Evolutionary conservation across 2,329 filamentous ascomycete genomes (phyloP), one percentile per base, ranked within the genome.

Genomic region (Calonectria pauciramosa): DNA sequence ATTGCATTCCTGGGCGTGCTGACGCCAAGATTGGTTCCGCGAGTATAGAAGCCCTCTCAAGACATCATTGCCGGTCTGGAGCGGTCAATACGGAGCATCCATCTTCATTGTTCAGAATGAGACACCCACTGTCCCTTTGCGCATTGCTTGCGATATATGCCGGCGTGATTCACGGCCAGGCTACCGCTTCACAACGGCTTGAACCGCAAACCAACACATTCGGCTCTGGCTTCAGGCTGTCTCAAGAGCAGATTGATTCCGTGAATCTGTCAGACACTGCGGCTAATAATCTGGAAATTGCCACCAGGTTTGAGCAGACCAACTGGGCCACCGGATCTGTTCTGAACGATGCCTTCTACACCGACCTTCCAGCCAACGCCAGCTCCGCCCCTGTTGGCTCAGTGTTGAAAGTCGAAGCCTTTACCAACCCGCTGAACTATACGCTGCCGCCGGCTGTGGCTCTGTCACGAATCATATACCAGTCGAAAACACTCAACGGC

Each of bases 381-480:
- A 38, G 44, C 34, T 23, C 26, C 13, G 68, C 59, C 10, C 26
- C 54, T 13, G 85, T 4, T 4, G 87, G 87, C 6, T 78, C 81
- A 1, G 74, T 89, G 13, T 79, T 89, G 30, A 86, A 85, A 68
- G 78, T 87, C 23, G 85, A 89, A 75, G 66, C 81, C 9, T 73
- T 80, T 74, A 88, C 86, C 7, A 83, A 87, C 73, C 81, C 82
- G 0, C 77, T 80, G 0, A 70, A 77, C 4, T 89, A 86, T 78
- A 85, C 85, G 1, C 71, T 89, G 3, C 84, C 88, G 0, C 82
- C 87, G 0, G 81, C 79, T n/a, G 79, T 85, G 1, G 82, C 87
- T 3, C 78, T 91, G 54, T 90, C 88, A 2, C 86, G 89, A 18
- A 85, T 91, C 74, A 75, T 89, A 3, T 91, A 88, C 81, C 86